phyloP scores from a whole-genome alignment of 1,139 yeast genomes.

The Kurtzmaniella natalensis region DNA sequence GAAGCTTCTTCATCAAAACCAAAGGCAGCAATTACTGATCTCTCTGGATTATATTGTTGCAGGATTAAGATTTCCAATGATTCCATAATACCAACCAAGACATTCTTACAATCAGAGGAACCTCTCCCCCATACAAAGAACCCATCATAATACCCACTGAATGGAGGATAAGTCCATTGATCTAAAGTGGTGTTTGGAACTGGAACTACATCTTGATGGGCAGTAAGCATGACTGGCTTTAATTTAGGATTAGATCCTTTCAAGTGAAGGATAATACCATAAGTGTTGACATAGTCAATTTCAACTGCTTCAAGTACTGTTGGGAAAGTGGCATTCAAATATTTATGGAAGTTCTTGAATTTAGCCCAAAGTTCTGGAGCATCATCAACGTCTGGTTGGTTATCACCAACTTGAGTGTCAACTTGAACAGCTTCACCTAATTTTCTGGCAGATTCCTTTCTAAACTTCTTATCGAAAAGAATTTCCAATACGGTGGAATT shows the following conservation, averaged over 20 bases:
- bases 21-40: conserved; percentile 38
- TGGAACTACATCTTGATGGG: conserved; percentile 85
- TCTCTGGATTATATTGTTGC: conserved; percentile 26
- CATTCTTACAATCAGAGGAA: conserved; percentile 39
- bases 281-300: conserved; percentile 56
- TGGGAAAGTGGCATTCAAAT: conserved; percentile 57
- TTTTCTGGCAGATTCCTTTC: conserved; percentile 30
- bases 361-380: conserved; percentile 36
- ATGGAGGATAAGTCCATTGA: conserved; percentile 70
- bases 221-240: conserved; percentile 66
- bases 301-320: conserved; percentile 43
- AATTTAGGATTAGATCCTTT: conserved; percentile 49
- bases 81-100: conserved; percentile 36
- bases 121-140: conserved; percentile 37
- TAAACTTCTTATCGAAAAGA: conserved; percentile 29
- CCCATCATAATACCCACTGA: conserved; percentile 65
- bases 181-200: conserved; percentile 54
- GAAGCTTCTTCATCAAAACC: conserved; percentile 45
- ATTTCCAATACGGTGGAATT: conserved; percentile 32
- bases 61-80: conserved; percentile 31
- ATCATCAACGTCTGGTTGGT: conserved; percentile 36
- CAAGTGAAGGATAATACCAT: conserved; percentile 67
- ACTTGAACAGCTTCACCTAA: conserved; percentile 41
- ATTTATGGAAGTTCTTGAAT: conserved; percentile 52
- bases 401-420: conserved; percentile 43